Evolutionary conservation across 768 basidiomycete genomes (phyloP), one percentile per base, ranked within the genome.

Genomic region (Mycena floridula): DNA sequence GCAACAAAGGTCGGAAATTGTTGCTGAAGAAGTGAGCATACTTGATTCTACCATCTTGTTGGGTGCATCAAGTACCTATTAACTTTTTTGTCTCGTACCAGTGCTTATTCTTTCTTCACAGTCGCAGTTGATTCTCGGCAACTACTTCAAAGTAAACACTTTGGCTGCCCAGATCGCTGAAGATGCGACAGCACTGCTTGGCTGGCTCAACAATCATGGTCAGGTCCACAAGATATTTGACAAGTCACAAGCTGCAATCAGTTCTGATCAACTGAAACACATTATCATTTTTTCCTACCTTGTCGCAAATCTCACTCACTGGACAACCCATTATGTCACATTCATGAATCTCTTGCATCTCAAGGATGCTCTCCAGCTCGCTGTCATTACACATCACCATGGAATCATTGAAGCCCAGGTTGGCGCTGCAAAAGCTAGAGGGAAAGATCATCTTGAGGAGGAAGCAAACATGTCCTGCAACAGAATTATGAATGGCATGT

Each of bases 51-150:
- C 49, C 49, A 1, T 46, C 45, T n/a, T 50, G 49, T 32, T 47
- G 45, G 45, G 49, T 41, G 7, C 46, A 50, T 47, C 49, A 50
- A 37, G 49, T 50, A 4, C 7, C 40, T 21, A 4, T 27, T 8
- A 5, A 1, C 36, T 13, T n/a, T 38, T 3, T n/a, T 1, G n/a
- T 12, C 9, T 25, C 7, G 3, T 9, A 18, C 20, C 37, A 16
- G 30, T 21, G 24, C 5, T n/a, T 2, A 11, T 37, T 9, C 18
- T 35, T 8, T 7, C 12, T 43, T 9, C n/a, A 35, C 24, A 49
- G 47, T 45, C 38, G 22, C 47, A 49, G 26, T 27, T 49, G 12
- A 28, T 45, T 16, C 47, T 49, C n/a, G 41, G 46, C 23, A 41
- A 47, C n/a, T 49, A 49, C 22, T 49, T 49, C 37, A 49, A 45